A percentile compares a stretch with the other conserved stretches of the same genome.
Conservation (phyloP, 2,329 filamentous ascomycete genomes). For the Neoascochyta sp. region DNA sequence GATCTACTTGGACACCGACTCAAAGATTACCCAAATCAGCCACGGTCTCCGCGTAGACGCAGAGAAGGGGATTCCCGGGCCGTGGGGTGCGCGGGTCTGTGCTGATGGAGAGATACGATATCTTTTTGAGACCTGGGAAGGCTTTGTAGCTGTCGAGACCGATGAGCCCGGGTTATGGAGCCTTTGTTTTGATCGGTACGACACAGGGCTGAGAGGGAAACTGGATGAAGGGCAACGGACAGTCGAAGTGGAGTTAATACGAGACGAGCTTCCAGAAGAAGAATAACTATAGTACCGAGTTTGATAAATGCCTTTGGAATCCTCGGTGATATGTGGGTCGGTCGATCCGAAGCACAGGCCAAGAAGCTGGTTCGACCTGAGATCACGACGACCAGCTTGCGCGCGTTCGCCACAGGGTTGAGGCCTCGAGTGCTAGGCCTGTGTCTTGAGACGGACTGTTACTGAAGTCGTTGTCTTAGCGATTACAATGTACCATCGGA, state of each 20-base stretch:
- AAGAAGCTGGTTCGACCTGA: no score
- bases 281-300: no score
- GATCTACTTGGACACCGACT: constrained; percentile 61
- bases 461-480: no score
- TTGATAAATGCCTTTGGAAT: no score
- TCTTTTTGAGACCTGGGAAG: constrained; percentile 53
- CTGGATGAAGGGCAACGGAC: constrained; percentile 21
- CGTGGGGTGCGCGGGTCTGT: constrained; percentile 64
- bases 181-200: constrained; percentile 47
- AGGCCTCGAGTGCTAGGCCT: no score
- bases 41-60: constrained; percentile 59
- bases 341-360: no score
- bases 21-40: constrained; percentile 34
- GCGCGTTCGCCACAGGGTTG: no score
- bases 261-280: no score
- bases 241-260: constrained; percentile 16
- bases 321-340: no score
- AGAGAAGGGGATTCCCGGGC: constrained; percentile 48
- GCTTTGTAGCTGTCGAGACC: constrained; percentile 53
- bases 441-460: no score
- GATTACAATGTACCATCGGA: no score
- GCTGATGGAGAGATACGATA: constrained; percentile 57
- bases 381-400: no score
- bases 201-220: constrained; percentile 41
- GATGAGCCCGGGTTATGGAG: constrained; percentile 49